phyloP scores from a whole-genome alignment of 2,329 filamentous ascomycete species.

The Dothideomycetes sp. region DNA sequence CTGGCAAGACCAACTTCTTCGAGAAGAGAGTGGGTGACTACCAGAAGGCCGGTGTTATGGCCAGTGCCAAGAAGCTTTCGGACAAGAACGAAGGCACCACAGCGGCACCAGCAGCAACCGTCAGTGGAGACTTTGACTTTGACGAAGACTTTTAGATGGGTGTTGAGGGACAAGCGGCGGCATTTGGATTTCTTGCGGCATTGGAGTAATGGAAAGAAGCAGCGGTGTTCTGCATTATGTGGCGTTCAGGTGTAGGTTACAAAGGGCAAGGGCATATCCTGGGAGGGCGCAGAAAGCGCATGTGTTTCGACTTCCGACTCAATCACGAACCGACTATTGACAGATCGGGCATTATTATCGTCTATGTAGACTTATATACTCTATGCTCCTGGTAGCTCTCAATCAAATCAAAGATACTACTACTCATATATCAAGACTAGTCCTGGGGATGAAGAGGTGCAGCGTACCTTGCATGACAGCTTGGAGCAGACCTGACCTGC shows the following conservation, averaged over 20 bases:
- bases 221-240: constrained; percentile 8
- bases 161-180: too few species aligned
- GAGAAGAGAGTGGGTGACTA: constrained; percentile 99
- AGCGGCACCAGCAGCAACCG: constrained; percentile 35
- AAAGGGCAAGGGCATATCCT: constrained; percentile 9
- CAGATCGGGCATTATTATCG: too few species aligned
- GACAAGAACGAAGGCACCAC: constrained; percentile 23
- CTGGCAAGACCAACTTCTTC: constrained; percentile 99
- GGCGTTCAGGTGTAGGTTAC: constrained; percentile 9
- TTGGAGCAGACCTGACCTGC: too few species aligned
- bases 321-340: too few species aligned
- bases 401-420: too few species aligned
- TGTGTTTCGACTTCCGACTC: too few species aligned
- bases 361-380: too few species aligned
- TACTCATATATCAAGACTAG: too few species aligned
- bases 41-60: constrained; percentile 99
- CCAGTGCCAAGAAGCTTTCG: constrained; percentile 67
- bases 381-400: too few species aligned
- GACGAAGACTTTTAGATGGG: constrained; percentile 84
- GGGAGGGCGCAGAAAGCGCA: too few species aligned
- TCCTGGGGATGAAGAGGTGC: too few species aligned
- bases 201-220: constrained; percentile 5
- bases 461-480: too few species aligned
- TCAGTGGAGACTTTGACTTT: constrained; percentile 72
- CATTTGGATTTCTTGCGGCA: constrained; percentile 2